Conservation (phyloP, 2,329 filamentous ascomycete species). For the Aspergillus unguis region DNA sequence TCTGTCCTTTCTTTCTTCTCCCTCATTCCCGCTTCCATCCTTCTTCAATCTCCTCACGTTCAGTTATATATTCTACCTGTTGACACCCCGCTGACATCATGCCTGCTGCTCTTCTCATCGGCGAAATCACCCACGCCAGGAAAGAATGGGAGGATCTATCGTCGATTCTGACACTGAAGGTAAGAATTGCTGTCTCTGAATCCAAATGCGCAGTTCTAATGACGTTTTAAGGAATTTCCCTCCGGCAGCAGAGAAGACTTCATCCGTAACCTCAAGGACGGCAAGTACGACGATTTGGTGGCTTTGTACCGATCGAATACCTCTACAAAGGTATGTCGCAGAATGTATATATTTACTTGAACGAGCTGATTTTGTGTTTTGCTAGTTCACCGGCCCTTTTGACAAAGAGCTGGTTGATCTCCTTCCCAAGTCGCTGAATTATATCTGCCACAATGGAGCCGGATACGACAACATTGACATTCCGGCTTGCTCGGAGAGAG, state of each 20-base stretch:
- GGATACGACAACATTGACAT: constrained; percentile 62
- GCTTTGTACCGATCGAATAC: constrained; percentile 59
- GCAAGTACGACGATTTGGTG: constrained; percentile 54
- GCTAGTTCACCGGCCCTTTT: constrained; percentile 46
- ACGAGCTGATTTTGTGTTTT: neutral
- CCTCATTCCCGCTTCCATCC: neutral
- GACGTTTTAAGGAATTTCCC: constrained; percentile 48
- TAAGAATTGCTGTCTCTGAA: constrained; percentile 12
- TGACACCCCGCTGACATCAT: constrained; percentile 26
- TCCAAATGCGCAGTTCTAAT: neutral
- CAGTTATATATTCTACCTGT: neutral
- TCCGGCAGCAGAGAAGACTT: constrained; percentile 55
- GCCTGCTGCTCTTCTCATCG: constrained; percentile 44
- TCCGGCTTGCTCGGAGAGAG: constrained; percentile 48
- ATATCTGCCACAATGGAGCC: constrained; percentile 55
- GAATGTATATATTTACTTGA: neutral
- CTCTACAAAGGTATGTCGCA: constrained; percentile 44
- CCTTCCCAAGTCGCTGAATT: constrained; percentile 47
- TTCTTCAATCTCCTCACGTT: neutral
- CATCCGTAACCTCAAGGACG: constrained; percentile 52
- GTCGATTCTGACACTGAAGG: constrained; percentile 42
- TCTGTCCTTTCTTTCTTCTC: neutral
- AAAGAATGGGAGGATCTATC: constrained; percentile 44
- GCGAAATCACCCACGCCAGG: constrained; percentile 41
- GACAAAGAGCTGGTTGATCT: constrained; percentile 46